Evolutionary conservation across 306 rosid species (phyloP).

Genomic region (Quercus agrifolia): DNA sequence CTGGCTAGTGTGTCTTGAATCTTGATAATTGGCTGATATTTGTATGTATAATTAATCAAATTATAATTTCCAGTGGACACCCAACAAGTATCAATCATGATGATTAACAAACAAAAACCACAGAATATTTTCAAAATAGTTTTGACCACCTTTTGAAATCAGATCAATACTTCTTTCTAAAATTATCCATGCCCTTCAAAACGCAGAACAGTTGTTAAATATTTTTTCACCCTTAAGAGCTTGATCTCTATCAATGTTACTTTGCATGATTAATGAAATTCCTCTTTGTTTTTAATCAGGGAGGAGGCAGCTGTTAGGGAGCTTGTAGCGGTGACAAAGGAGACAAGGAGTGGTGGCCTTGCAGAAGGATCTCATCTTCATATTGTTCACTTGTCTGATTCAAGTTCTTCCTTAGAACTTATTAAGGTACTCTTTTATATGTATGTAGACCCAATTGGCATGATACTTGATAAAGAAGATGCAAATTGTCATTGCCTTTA

Average conservation of each 20-base stretch:
- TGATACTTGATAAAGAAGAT: background rate
- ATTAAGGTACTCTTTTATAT: conserved; percentile 55
- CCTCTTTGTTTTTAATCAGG: conserved; percentile 47
- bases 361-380: conserved; percentile 96
- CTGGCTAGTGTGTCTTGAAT: background rate
- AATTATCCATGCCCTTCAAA: background rate
- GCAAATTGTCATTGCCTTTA: background rate
- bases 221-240: background rate
- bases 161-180: background rate
- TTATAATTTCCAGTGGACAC: background rate
- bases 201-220: background rate
- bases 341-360: conserved; percentile 65
- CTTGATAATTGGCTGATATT: background rate
- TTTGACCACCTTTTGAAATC: background rate
- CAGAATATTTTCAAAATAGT: background rate
- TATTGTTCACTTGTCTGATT: conserved; percentile 91
- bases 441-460: background rate
- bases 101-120: background rate
- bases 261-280: background rate
- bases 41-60: background rate
- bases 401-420: conserved; percentile 72
- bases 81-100: background rate
- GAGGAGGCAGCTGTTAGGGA: conserved; percentile 84
- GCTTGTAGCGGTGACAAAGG: conserved; percentile 69
- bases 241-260: conserved; percentile 2